phyloP scores from a whole-genome alignment of 805 yeast genomes.

The Lipomyces japonicus region DNA sequence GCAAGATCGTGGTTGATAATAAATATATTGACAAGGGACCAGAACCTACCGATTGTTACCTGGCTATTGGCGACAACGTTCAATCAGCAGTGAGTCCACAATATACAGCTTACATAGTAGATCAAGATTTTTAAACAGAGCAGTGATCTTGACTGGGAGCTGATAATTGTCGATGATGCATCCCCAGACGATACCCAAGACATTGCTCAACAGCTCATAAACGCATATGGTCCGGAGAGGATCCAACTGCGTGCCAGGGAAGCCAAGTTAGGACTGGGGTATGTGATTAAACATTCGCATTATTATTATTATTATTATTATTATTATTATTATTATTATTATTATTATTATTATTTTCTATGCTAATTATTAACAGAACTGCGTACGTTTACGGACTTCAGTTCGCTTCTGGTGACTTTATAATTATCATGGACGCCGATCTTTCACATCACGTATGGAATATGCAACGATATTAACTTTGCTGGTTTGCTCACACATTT shows the following conservation, averaged over 20 bases:
- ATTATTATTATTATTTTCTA: neutral
- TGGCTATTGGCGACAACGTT: conserved; percentile 69
- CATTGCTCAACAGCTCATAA: conserved; percentile 57
- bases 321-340: too few relatives aligned
- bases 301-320: too few relatives aligned
- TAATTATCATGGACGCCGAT: conserved; percentile 80
- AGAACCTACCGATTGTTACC: conserved; percentile 61
- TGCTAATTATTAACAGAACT: conserved; percentile 39
- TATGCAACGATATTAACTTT: neutral
- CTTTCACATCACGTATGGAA: conserved; percentile 57
- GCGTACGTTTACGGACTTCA: conserved; percentile 77
- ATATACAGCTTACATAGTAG: conserved; percentile 1
- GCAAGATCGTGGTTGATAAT: neutral
- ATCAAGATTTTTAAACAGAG: neutral
- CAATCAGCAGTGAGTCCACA: conserved; percentile 39
- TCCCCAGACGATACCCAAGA: conserved; percentile 83
- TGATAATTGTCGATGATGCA: conserved; percentile 70
- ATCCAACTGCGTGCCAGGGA: conserved; percentile 62
- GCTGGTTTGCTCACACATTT: neutral
- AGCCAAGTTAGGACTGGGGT: conserved; percentile 71
- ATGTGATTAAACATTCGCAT: too few relatives aligned
- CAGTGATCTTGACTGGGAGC: conserved; percentile 63
- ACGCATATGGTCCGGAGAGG: conserved; percentile 34
- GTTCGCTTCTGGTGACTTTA: conserved; percentile 67
- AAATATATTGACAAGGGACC: neutral